Conservation (phyloP, 805 yeast species). For the Danielia oregonensis region DNA sequence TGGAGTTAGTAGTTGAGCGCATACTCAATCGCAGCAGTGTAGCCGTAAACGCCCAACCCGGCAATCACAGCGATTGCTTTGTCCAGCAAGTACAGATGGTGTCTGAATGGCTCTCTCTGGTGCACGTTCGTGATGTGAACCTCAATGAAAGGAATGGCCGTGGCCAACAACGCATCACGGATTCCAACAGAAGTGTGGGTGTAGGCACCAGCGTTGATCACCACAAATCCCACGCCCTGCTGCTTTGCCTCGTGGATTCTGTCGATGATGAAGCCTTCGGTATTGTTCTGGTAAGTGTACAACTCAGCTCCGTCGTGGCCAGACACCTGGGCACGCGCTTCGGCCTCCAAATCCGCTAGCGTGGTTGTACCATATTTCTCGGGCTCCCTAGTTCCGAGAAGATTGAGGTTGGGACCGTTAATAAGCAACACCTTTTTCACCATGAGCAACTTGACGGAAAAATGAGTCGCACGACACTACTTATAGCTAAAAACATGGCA, state of each 20-base stretch:
- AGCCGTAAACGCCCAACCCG: slow-evolving; percentile 42
- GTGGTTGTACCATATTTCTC: slow-evolving; percentile 49
- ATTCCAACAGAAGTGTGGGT: slow-evolving; percentile 50
- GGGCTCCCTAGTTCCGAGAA: slow-evolving; percentile 43
- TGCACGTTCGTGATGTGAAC: slow-evolving; percentile 51
- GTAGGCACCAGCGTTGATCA: slow-evolving; percentile 51
- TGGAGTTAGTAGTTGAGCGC: slow-evolving; percentile 37
- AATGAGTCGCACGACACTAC: no score
- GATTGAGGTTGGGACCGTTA: slow-evolving; percentile 49
- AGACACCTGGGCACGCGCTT: slow-evolving; percentile 29
- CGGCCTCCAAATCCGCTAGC: slow-evolving; percentile 39
- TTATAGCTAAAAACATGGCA: no score
- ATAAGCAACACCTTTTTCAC: slow-evolving; percentile 42
- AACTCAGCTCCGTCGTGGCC: slow-evolving; percentile 30
- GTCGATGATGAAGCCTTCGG: slow-evolving; percentile 46
- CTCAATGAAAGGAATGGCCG: slow-evolving; percentile 47
- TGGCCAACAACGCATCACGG: slow-evolving; percentile 47
- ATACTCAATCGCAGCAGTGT: slow-evolving; percentile 38
- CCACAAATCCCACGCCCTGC: slow-evolving; percentile 42
- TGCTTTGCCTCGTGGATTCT: slow-evolving; percentile 44
- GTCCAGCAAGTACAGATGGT: slow-evolving; percentile 45
- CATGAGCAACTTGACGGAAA: slow-evolving; percentile 24
- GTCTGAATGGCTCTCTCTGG: slow-evolving; percentile 49
- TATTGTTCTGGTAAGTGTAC: slow-evolving; percentile 38
- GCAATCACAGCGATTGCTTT: slow-evolving; percentile 45